phyloP scores from a whole-genome alignment of 257 asterid genomes.

The Solanum sitiens region DNA sequence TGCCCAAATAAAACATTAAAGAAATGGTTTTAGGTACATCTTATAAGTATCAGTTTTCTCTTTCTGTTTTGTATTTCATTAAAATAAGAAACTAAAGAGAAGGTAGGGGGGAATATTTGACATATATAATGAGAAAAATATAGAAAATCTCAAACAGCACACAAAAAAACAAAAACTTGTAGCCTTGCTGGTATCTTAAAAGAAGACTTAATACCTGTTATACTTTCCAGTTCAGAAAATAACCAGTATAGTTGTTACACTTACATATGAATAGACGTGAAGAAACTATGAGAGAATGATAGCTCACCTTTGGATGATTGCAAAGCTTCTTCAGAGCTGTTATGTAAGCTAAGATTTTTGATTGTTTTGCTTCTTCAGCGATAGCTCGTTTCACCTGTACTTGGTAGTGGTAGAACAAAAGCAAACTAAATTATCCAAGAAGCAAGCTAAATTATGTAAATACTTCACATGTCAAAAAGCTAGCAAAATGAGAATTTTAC shows the following conservation, averaged over 20 bases:
- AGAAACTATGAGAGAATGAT: background rate
- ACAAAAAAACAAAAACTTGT: background rate
- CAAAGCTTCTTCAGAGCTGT: conserved; percentile 97
- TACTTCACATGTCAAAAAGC: background rate
- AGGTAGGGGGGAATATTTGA: background rate
- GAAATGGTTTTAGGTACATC: background rate
- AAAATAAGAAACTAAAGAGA: background rate
- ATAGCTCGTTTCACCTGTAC: conserved; percentile 84
- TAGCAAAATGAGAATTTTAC: conserved; percentile 26
- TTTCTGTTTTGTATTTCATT: background rate
- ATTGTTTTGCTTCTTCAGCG: conserved; percentile 64
- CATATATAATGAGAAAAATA: background rate
- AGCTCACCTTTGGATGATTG: conserved; percentile 93
- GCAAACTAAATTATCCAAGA: conserved; percentile 1
- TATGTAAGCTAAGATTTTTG: conserved; percentile 87
- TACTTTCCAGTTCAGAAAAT: background rate
- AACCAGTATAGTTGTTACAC: background rate
- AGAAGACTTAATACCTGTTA: background rate
- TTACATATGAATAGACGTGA: background rate
- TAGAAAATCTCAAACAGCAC: background rate
- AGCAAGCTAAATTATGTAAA: conserved; percentile 1
- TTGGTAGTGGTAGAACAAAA: conserved; percentile 5
- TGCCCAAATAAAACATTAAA: background rate
- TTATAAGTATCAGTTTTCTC: background rate
- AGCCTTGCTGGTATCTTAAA: background rate